Conservation (phyloP, 75 land plant genomes). For the Larix kaempferi region DNA sequence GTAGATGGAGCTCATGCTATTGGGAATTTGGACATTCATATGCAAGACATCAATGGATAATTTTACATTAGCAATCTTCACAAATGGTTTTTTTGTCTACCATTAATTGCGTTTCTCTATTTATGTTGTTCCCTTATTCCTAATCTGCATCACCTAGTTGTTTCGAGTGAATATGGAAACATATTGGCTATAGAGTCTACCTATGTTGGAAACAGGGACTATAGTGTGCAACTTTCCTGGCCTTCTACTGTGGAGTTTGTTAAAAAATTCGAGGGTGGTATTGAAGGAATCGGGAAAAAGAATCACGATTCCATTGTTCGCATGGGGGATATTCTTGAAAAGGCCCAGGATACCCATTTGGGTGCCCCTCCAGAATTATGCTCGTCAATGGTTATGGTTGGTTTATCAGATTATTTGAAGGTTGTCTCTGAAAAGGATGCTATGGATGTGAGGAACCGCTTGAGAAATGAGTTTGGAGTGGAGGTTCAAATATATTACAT, state of each 20-base stretch:
- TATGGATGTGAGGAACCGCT: conserved; percentile 28
- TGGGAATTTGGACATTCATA: conserved; percentile 30
- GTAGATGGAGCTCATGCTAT: too few relatives aligned
- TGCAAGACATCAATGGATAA: conserved; percentile 44
- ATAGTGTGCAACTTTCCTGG: conserved; percentile 23
- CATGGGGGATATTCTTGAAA: conserved; percentile 41
- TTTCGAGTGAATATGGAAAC: too few relatives aligned
- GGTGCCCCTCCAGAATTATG: too few relatives aligned
- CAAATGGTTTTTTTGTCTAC: conserved; percentile 44
- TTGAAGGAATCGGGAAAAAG: conserved; percentile 27
- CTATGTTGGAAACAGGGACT: conserved; percentile 56
- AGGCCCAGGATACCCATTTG: conserved; percentile 40
- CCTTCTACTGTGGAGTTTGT: conserved; percentile 35
- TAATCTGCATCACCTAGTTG: too few relatives aligned
- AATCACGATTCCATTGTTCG: too few relatives aligned
- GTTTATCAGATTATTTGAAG: conserved; percentile 21
- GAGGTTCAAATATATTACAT: conserved; percentile 30
- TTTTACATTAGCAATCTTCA: conserved; percentile 45
- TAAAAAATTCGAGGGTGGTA: conserved; percentile 21
- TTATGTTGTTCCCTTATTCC: conserved; percentile 21
- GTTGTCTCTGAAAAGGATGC: conserved; percentile 25
- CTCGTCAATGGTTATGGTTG: conserved; percentile 51
- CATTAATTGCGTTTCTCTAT: conserved; percentile 35
- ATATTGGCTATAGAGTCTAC: conserved; percentile 28
- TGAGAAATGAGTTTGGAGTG: conserved; percentile 31